These are phyloP conservation scores for Calonectria ilicicola DNA, from an alignment of 2,329 filamentous ascomycete species.

Conservation along the genomic window DNA sequence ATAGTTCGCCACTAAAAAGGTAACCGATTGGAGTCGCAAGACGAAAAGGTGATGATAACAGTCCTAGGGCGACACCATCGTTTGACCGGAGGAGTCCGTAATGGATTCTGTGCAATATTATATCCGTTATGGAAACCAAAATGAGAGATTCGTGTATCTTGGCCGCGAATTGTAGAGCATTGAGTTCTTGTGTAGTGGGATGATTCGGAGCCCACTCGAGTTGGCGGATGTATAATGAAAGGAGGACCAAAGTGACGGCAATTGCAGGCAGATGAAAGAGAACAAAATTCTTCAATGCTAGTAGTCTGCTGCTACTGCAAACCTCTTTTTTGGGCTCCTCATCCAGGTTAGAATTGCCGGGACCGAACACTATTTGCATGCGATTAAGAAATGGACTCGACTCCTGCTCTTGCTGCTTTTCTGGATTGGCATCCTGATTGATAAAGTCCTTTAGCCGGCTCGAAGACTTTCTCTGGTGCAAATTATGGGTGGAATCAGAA, in stretches of 20 bases:
- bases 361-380: no score
- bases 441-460: no score
- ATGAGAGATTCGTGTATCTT: background rate
- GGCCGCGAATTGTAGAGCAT: background rate
- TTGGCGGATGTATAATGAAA: background rate
- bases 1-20: background rate
- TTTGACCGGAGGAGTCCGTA: background rate
- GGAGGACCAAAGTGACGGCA: background rate
- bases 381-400: no score
- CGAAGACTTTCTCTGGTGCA: no score
- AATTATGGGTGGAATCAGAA: no score
- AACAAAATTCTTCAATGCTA: no score
- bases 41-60: background rate
- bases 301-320: no score
- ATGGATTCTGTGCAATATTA: background rate
- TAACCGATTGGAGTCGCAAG: background rate
- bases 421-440: no score
- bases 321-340: no score
- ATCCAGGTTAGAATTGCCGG: no score
- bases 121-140: background rate
- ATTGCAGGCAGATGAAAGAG: background rate
- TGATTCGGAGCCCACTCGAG: background rate
- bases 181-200: background rate
- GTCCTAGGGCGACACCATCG: background rate
- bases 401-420: no score